A percentile compares a stretch with the other conserved stretches of the same genome.
These are phyloP conservation scores for Yamadazyma dushanensis DNA, from an alignment of 1,139 yeast genomes.

Conservation along the genomic window DNA sequence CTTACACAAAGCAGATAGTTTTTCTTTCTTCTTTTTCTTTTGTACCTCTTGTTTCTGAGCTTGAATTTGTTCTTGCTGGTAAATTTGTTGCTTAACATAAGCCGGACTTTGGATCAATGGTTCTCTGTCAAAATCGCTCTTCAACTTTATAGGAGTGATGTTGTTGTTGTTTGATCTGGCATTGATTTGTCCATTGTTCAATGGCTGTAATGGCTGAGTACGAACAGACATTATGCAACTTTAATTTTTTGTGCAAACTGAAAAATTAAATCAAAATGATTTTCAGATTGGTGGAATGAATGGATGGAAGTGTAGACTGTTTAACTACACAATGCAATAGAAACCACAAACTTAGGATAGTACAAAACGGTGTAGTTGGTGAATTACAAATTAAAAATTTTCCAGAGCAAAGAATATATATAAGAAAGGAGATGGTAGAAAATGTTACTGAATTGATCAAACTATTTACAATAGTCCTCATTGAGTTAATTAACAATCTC, in stretches of 20 bases:
- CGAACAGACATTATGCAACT: conserved; percentile 36
- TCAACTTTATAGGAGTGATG: conserved; percentile 44
- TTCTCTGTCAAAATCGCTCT: conserved; percentile 19
- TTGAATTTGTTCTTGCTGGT: conserved; percentile 17
- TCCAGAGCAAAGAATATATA: conserved; percentile 1
- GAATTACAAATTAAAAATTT: background rate
- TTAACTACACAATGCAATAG: background rate
- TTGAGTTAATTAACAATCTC: conserved; percentile 7
- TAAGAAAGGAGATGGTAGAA: background rate
- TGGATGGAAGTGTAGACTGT: background rate
- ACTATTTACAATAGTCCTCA: conserved; percentile 11
- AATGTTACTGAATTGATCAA: conserved; percentile 11
- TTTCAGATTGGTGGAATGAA: background rate
- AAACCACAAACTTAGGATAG: background rate
- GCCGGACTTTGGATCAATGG: conserved; percentile 15
- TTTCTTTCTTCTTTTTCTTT: conserved; percentile 72
- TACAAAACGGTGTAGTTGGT: background rate
- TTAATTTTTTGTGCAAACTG: background rate
- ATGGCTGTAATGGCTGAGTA: conserved; percentile 48
- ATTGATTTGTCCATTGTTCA: conserved; percentile 47
- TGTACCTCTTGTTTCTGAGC: conserved; percentile 19
- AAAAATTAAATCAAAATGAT: background rate
- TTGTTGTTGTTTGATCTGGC: conserved; percentile 34
- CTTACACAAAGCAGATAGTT: conserved; percentile 82
- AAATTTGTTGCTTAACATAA: conserved; percentile 13